phyloP scores from a whole-genome alignment of 169 alveolate species.

The Plasmodium fragile region DNA sequence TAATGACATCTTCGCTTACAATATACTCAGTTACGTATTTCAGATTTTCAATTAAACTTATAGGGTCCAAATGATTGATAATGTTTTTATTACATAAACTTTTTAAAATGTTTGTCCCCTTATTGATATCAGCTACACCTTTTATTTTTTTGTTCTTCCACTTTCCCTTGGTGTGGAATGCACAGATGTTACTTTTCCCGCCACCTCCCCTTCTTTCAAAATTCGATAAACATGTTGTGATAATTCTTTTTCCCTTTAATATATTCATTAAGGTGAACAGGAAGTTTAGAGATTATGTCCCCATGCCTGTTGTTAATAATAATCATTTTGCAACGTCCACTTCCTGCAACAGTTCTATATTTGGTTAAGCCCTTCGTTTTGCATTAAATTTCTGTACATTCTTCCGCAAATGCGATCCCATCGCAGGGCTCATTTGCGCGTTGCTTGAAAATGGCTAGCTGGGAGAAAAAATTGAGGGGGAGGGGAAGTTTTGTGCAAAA shows the following conservation, averaged over 20 bases:
- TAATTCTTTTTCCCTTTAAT: not conserved
- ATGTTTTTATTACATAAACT: conserved; percentile 64
- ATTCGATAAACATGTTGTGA: conserved; percentile 6
- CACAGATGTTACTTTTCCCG: conserved; percentile 11
- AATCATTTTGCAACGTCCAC: not conserved
- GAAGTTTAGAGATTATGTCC: not conserved
- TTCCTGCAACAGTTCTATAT: not conserved
- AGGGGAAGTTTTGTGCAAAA: not conserved
- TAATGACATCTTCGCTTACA: conserved; percentile 45
- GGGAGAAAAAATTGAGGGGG: not conserved
- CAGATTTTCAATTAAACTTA: conserved; percentile 48
- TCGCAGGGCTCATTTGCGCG: not conserved
- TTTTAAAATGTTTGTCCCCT: conserved; percentile 15
- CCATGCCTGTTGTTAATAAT: not conserved
- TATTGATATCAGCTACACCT: not conserved
- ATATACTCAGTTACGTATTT: conserved; percentile 49
- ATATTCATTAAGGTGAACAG: conserved; percentile 22
- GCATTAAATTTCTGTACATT: not conserved
- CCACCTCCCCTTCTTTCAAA: conserved; percentile 8
- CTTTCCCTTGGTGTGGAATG: not conserved
- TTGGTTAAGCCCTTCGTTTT: not conserved
- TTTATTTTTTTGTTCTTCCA: not conserved
- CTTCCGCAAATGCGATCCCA: not conserved
- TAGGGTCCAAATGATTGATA: conserved; percentile 43
- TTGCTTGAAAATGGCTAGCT: not conserved